A percentile compares a stretch with the other conserved stretches of the same genome.
phyloP scores from a whole-genome alignment of 2,329 filamentous ascomycete genomes.

The Sporothrix humicola region DNA sequence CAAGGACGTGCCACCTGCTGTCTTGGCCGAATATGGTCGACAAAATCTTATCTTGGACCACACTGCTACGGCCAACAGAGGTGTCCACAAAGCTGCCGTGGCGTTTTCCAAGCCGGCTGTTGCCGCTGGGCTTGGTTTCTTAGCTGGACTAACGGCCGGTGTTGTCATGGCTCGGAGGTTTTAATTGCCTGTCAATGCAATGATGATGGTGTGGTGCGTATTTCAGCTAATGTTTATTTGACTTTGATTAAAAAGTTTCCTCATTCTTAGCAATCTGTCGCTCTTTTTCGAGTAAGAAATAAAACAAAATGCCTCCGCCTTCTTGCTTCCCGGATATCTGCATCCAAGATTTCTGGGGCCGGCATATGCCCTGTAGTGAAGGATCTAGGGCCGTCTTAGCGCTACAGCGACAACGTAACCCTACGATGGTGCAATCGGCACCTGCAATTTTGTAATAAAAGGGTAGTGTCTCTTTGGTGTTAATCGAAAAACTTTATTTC shows the following conservation, averaged over 20 bases:
- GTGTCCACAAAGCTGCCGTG: too few species aligned
- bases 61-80: too few species aligned
- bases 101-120: not conserved
- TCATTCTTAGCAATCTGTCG: too few species aligned
- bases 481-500: too few species aligned
- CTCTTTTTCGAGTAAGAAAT: too few species aligned
- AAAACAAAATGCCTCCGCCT: too few species aligned
- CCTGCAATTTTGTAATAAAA: not conserved
- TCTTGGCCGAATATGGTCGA: not conserved
- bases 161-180: not conserved
- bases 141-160: not conserved
- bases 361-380: not conserved
- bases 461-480: too few species aligned
- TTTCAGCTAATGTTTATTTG: too few species aligned
- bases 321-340: too few species aligned
- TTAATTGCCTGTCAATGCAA: not conserved
- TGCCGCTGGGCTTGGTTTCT: not conserved
- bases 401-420: not conserved
- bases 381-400: not conserved
- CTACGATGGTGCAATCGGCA: conserved; percentile 8
- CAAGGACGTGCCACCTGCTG: not conserved
- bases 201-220: too few species aligned
- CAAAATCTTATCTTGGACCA: not conserved
- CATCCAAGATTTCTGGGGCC: too few species aligned
- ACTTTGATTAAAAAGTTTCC: too few species aligned